Base-by-base conservation (phyloP, 2,329 filamentous ascomycete species). In the Ambrosiella cleistominuta region DNA sequence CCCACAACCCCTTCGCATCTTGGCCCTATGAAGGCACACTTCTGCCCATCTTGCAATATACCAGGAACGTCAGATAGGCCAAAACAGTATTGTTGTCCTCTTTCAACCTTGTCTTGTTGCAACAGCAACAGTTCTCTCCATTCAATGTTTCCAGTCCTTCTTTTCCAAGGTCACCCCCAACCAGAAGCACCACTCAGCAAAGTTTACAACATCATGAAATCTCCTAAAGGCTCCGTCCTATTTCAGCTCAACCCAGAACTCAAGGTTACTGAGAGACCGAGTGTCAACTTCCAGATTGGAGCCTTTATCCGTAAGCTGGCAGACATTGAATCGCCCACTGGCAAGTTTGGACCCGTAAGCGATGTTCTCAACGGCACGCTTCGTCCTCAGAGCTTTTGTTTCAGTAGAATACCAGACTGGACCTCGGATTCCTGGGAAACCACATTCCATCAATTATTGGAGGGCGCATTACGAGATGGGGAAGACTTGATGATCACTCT, bases 401-500 rank as follows among this genome's bases (percentile, higher is more conserved):
- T 56, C 35, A 47, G 36, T 27, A 52, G 56, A 11, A 36, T 45
- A 9, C 56, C 57, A 13, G 56, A 61, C n/a, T 61, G 59, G 59
- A 54, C 60, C 12, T 38, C 60, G 13, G 65, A 66, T 5, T 74
- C 71, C 1, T 84, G 81, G 81, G 72, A 72, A 1, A 69, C 72
- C 38, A 77, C 79, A 0, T 84, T 84, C 57, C 73, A 78, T 44
- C 69, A 71, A 2, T 66, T 83, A 57, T 65, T 83, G 7, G 80
- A 83, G 62, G 71, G 71, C 0, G 68, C 79, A 2, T 66, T 83
- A 15, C 70, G 78, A 8, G 81, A 83, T 62, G 78, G 74, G 0
- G 80, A 84, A 65, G 80, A 82, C 62, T 73, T 78, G 69, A 72
- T 74, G 0, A 71, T 84, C 2, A 73, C 75, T 27, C 68, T 83